These are phyloP conservation scores for Leccinum incarnatum DNA, from an alignment of 768 basidiomycete genomes.

Conservation along the genomic window DNA sequence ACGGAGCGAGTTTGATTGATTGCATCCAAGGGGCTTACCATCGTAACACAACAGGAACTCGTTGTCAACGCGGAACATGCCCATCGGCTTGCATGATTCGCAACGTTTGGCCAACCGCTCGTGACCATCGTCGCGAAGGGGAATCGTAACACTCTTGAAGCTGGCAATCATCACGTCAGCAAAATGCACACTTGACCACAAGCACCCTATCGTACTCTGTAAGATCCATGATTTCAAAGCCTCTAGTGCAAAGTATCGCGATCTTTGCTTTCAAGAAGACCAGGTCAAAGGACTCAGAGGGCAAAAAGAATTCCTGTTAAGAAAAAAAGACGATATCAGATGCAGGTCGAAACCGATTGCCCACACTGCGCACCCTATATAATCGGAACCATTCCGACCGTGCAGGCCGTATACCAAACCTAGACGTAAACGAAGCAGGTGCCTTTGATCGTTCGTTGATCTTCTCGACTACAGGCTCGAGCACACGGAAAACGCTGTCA, in stretches of 20 bases:
- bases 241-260: conserved; percentile 88
- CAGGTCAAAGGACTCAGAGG: conserved; percentile 86
- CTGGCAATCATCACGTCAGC: conserved; percentile 33
- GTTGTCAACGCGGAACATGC: conserved; percentile 88
- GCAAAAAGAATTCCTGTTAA: conserved; percentile 82
- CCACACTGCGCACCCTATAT: conserved; percentile 55
- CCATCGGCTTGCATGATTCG: conserved; percentile 77
- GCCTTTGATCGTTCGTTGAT: conserved; percentile 75
- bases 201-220: conserved; percentile 60
- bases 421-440: conserved; percentile 66
- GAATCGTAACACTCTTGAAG: conserved; percentile 87
- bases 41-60: conserved; percentile 90
- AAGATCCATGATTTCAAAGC: conserved; percentile 97
- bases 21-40: conserved; percentile 44
- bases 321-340: neutral
- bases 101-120: conserved; percentile 75
- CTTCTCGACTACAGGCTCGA: conserved; percentile 94
- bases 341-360: neutral
- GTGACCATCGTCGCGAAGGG: conserved; percentile 71
- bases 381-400: conserved; percentile 94
- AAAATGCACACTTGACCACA: neutral
- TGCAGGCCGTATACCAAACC: conserved; percentile 73
- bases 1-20: neutral
- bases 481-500: conserved; percentile 92
- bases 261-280: conserved; percentile 93